Percentiles rank a stretch among this genome's conserved stretches.
Conservation (phyloP, 1,284 basidiomycete genomes). For the Amylostereum areolatum region DNA sequence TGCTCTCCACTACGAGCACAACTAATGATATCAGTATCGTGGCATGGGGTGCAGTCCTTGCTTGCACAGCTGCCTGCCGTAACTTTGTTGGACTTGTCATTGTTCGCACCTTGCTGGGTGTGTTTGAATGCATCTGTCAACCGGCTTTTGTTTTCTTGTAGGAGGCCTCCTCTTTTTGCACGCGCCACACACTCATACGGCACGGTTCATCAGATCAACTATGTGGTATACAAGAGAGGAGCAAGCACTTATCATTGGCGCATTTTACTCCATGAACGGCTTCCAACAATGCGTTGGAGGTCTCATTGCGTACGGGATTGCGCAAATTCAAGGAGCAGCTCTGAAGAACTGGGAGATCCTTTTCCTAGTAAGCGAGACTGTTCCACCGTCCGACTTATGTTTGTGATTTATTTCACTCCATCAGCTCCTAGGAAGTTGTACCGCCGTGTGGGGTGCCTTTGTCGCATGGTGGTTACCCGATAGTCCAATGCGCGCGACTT, state of each 20-base stretch:
- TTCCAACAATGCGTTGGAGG: conserved; percentile 50
- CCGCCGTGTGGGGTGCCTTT: conserved; percentile 44
- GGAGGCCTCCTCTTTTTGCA: conserved; percentile 1
- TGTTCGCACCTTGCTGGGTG: conserved; percentile 42
- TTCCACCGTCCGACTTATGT: background rate
- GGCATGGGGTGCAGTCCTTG: conserved; percentile 43
- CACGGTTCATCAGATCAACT: conserved; percentile 28
- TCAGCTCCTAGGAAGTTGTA: conserved; percentile 36
- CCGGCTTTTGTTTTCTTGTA: conserved; percentile 37
- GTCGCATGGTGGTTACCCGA: conserved; percentile 47
- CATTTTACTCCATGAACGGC: conserved; percentile 48
- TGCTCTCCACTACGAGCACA: background rate
- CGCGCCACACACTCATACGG: background rate
- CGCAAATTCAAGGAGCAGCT: conserved; percentile 33
- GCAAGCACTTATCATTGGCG: conserved; percentile 42
- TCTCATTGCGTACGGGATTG: conserved; percentile 43
- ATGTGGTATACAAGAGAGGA: conserved; percentile 51
- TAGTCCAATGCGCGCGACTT: conserved; percentile 42
- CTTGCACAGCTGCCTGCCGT: conserved; percentile 41
- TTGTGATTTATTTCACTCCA: conserved; percentile 10
- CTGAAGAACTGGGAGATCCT: conserved; percentile 50
- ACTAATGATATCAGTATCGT: conserved; percentile 25
- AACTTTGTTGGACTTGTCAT: conserved; percentile 40
- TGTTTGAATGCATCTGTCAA: conserved; percentile 47
- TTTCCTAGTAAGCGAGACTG: conserved; percentile 31